Conservation (phyloP, 192 early-diverging fungal species). For the Thamnidium elegans region DNA sequence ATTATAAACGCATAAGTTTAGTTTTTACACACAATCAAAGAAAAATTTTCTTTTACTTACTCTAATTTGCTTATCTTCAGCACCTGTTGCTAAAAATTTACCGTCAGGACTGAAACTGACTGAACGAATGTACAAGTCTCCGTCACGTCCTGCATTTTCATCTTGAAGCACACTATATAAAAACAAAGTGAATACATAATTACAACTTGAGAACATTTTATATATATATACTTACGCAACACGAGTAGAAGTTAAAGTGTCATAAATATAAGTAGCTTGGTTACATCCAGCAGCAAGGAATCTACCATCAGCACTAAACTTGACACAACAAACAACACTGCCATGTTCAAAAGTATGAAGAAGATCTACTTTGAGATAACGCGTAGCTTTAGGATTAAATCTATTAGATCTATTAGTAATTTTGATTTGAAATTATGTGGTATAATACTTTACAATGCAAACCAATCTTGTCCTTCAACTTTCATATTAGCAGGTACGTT, state of each 20-base stretch:
- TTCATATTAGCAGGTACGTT: conserved; percentile 71
- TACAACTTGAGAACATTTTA: not conserved
- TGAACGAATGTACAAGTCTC: conserved; percentile 93
- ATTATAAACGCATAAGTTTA: not conserved
- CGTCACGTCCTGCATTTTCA: conserved; percentile 68
- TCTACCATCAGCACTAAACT: conserved; percentile 92
- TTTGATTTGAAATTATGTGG: not conserved
- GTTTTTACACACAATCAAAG: not conserved
- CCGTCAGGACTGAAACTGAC: conserved; percentile 96
- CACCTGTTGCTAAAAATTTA: conserved; percentile 87
- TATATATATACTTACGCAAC: conserved; percentile 15
- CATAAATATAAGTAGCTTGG: conserved; percentile 87
- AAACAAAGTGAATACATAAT: not conserved
- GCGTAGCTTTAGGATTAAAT: conserved; percentile 67
- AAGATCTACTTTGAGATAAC: conserved; percentile 65
- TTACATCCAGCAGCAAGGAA: conserved; percentile 96
- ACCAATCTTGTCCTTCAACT: conserved; percentile 86
- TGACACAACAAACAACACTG: conserved; percentile 97
- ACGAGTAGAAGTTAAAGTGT: conserved; percentile 49
- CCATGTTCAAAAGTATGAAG: conserved; percentile 58
- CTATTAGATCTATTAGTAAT: conserved; percentile 20
- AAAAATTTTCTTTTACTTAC: conserved; percentile 36
- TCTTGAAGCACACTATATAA: conserved; percentile 69
- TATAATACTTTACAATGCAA: conserved; percentile 61
- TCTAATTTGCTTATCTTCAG: conserved; percentile 93